phyloP scores from a whole-genome alignment of 116 monocot species.

The Posidonia oceanica region DNA sequence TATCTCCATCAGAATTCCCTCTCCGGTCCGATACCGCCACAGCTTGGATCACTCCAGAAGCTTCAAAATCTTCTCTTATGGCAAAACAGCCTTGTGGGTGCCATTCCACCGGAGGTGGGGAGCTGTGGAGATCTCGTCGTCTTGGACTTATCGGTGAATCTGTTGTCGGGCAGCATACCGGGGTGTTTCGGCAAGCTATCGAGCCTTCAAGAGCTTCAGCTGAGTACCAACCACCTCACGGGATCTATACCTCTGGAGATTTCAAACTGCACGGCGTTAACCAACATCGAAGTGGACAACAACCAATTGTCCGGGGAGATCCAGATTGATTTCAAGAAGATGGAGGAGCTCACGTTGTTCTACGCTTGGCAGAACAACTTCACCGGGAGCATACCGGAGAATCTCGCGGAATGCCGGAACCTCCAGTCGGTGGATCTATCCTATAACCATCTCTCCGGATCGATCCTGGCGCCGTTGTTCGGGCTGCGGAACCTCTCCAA shows the following conservation, averaged over 20 bases:
- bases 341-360: conserved; percentile 56
- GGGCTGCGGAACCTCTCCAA: conserved; percentile 70
- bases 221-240: conserved; percentile 67
- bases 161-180: conserved; percentile 55
- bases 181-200: conserved; percentile 35
- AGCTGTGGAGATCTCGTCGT: conserved; percentile 38
- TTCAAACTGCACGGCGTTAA: conserved; percentile 56
- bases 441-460: conserved; percentile 64
- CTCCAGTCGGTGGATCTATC: conserved; percentile 83
- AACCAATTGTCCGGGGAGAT: conserved; percentile 73
- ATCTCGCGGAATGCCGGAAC: conserved; percentile 37
- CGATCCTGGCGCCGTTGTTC: conserved; percentile 55
- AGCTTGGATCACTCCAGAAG: conserved; percentile 48
- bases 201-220: conserved; percentile 57
- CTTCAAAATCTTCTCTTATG: conserved; percentile 72
- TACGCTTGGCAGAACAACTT: conserved; percentile 86
- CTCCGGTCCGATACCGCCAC: conserved; percentile 51
- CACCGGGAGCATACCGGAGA: conserved; percentile 55
- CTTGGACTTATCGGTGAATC: conserved; percentile 71
- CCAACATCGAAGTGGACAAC: conserved; percentile 76
- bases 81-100: conserved; percentile 73
- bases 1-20: conserved; percentile 86
- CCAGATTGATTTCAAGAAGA: conserved; percentile 40
- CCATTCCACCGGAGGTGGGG: conserved; percentile 68
- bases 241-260: conserved; percentile 55